phyloP scores from a whole-genome alignment of 1,139 yeast genomes.

The Candida tropicalis region DNA sequence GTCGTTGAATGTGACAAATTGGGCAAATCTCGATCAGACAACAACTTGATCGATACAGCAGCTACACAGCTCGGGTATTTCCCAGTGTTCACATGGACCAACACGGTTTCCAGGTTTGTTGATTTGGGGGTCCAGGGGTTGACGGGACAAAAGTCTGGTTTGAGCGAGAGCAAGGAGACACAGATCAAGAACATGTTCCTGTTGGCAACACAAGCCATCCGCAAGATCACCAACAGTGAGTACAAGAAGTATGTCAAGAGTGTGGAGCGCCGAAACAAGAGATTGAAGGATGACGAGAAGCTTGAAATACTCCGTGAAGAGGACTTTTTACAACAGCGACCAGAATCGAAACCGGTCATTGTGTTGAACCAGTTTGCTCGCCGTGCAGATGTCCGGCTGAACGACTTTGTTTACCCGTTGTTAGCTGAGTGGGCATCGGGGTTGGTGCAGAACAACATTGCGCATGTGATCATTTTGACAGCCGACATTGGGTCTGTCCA shows the following conservation, averaged over 20 bases:
- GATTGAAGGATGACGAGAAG: conserved; percentile 16
- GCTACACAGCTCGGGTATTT: conserved; percentile 85
- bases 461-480: conserved; percentile 87
- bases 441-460: conserved; percentile 73
- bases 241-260: conserved; percentile 36
- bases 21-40: conserved; percentile 73
- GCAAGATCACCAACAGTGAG: conserved; percentile 59
- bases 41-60: conserved; percentile 63
- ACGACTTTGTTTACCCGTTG: conserved; percentile 71
- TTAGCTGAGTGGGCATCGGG: conserved; percentile 89
- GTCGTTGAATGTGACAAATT: conserved; percentile 79
- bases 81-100: conserved; percentile 94
- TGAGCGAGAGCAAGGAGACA: conserved; percentile 81
- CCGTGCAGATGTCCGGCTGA: conserved; percentile 51
- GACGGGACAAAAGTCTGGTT: conserved; percentile 93
- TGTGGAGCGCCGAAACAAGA: conserved; percentile 20
- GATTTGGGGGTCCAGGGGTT: conserved; percentile 88
- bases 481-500: conserved; percentile 82
- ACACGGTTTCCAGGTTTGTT: conserved; percentile 72
- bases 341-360: conserved; percentile 84
- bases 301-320: conserved; percentile 60
- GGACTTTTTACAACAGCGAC: conserved; percentile 81
- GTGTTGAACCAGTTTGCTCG: conserved; percentile 73
- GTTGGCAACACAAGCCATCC: conserved; percentile 71
- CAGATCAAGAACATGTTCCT: conserved; percentile 83